Conservation (phyloP, 1,284 basidiomycete genomes). For the Chalciporus sp. region DNA sequence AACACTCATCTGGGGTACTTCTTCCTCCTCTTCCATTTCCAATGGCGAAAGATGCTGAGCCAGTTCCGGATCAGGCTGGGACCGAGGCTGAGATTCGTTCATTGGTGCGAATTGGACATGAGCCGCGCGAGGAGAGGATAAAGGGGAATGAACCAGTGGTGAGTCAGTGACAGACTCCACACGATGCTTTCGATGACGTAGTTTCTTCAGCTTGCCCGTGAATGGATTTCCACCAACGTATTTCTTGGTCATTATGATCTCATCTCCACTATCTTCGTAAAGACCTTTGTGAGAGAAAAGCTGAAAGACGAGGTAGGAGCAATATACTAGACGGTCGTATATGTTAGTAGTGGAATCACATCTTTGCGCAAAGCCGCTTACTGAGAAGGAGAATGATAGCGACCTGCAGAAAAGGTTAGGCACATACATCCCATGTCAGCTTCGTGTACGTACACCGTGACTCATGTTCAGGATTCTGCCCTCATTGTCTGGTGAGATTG, state of each 20-base stretch:
- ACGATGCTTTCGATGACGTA: constrained; percentile 13
- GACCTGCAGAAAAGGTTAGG: constrained; percentile 45
- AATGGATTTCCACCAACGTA: constrained; percentile 36
- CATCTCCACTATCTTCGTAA: constrained; percentile 57
- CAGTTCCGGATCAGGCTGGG: constrained; percentile 13
- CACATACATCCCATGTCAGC: neutral
- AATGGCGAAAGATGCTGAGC: neutral
- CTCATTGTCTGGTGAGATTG: constrained; percentile 37
- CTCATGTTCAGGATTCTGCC: constrained; percentile 71
- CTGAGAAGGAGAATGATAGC: constrained; percentile 82
- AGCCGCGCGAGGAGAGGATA: constrained; percentile 14
- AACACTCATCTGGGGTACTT: constrained; percentile 63
- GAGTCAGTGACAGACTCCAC: neutral
- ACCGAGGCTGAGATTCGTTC: neutral
- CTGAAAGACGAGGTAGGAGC: constrained; percentile 80
- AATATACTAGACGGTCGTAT: constrained; percentile 55
- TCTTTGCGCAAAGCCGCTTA: constrained; percentile 38
- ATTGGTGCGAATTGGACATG: neutral
- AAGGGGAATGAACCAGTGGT: neutral
- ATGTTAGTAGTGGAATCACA: constrained; percentile 2
- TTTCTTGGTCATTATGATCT: constrained; percentile 27
- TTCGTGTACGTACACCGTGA: constrained; percentile 62
- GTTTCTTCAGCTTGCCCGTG: constrained; percentile 15
- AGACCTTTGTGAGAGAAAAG: constrained; percentile 81
- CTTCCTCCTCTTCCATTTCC: constrained; percentile 42